Evolutionary conservation across 306 rosid genomes (phyloP).

Genomic region (Prunus davidiana): DNA sequence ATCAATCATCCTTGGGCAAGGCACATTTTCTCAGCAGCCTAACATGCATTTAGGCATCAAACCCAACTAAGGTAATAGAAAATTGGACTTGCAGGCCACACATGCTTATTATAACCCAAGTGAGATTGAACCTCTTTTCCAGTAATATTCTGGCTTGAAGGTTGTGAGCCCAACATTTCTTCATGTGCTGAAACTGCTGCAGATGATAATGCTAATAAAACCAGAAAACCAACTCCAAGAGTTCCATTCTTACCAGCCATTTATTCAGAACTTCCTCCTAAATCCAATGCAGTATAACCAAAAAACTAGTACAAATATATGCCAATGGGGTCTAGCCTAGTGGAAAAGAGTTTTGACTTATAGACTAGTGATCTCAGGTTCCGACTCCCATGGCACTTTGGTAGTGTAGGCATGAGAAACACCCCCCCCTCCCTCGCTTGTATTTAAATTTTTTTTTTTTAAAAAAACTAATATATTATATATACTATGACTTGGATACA

Average conservation of each 20-base stretch:
- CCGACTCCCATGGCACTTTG: no score
- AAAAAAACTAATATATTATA: no score
- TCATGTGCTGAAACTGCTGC: neutral
- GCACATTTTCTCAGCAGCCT: neutral
- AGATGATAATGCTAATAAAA: neutral
- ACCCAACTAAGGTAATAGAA: neutral
- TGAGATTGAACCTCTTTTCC: neutral
- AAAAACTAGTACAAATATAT: no score
- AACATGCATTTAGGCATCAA: neutral
- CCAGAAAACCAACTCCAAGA: neutral
- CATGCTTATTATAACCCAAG: slow-evolving; percentile 48
- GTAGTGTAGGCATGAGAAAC: no score
- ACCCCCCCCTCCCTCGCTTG: no score
- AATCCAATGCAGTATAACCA: neutral
- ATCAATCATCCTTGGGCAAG: neutral
- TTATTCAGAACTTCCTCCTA: neutral
- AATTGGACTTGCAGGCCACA: slow-evolving; percentile 58
- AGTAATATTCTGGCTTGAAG: neutral
- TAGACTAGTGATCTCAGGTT: no score
- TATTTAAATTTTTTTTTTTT: no score
- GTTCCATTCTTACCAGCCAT: neutral
- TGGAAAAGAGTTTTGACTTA: no score
- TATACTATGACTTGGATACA: neutral
- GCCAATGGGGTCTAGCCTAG: no score
- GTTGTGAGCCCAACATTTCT: neutral